Base-by-base conservation (phyloP, 2,329 filamentous ascomycete genomes). In the Fusarium sp. region DNA sequence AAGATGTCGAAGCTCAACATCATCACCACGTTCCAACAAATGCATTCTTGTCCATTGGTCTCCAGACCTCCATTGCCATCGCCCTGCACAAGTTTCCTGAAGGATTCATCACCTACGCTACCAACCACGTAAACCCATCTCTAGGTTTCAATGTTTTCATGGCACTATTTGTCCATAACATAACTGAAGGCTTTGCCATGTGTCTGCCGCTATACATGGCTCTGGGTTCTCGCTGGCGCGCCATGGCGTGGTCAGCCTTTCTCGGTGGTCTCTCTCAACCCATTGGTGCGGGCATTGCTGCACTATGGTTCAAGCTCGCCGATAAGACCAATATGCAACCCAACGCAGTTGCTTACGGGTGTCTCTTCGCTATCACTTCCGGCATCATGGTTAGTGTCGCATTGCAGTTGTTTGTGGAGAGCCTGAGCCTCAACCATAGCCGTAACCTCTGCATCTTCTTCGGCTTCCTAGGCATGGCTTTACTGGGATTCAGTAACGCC, bases 341-440 rank as follows among this genome's bases (percentile, higher is more conserved):
- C 22, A 86, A 87, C 63, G 83, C 86, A n/a, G 85, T 86, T n/a
- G 87, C 87, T 1, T 96, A 96, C 79, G 94, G 92, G 0, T 89
- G 89, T 59, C 92, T 98, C 84, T 99, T 99, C 84, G 95, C 94
- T 12, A 86, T 91, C 15, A 98, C 96, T 0, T 91, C 95, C 2
- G 96, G 96, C 3, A 97, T 99, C 77, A 98, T 99, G 96, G 92
- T 94, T 35, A 96, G 93, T 77, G 96, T 99, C 36, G 95, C 93
- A 6, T 83, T 99, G 79, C 94, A 97, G 83, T 85, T 99, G 12
- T 96, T 98, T 79, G 92, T 93, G 8, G 95, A 99, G 85, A 93
- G 92, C 75, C 82, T 98, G 80, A 93, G 92, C 66, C 83, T 98
- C 79, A 95, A 94, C 75, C 94, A 97, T 84, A 92, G 92, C 79